phyloP scores from a whole-genome alignment of 1,284 basidiomycete species.

The Schizophyllum commune region DNA sequence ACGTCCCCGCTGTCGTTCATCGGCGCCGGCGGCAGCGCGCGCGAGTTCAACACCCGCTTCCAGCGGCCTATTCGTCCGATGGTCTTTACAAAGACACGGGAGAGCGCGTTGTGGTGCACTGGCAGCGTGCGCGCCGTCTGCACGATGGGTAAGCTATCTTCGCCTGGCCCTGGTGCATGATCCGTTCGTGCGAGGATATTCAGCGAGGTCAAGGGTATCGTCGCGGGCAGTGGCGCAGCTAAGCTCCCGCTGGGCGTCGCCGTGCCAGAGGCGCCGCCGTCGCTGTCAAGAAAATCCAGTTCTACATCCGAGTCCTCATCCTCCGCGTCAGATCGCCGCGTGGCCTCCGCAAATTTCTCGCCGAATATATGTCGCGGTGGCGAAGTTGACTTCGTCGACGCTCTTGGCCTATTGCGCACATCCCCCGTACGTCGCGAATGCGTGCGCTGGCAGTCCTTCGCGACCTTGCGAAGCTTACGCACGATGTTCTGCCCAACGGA shows the following conservation, averaged over 20 bases:
- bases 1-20: conserved; percentile 43
- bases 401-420: conserved; percentile 23
- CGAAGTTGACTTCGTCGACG: conserved; percentile 11
- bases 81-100: conserved; percentile 73
- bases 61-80: conserved; percentile 76
- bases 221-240: conserved; percentile 30
- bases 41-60: conserved; percentile 66
- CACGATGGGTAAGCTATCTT: conserved; percentile 23
- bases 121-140: conserved; percentile 39
- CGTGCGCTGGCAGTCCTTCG: conserved; percentile 66
- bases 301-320: conserved; percentile 67
- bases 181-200: conserved; percentile 37
- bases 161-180: conserved; percentile 24
- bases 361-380: conserved; percentile 40
- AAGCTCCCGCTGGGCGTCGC: conserved; percentile 23
- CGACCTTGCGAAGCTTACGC: conserved; percentile 72
- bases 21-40: conserved; percentile 27
- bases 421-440: conserved; percentile 37
- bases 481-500: conserved; percentile 53
- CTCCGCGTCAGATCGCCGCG: conserved; percentile 30
- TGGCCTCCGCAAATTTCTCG: conserved; percentile 55
- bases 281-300: conserved; percentile 52
- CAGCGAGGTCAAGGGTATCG: conserved; percentile 39
- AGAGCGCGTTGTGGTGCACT: conserved; percentile 57
- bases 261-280: conserved; percentile 28